Conservation (phyloP, 148 eudicot species). For the Tetragonia tetragonoides region DNA sequence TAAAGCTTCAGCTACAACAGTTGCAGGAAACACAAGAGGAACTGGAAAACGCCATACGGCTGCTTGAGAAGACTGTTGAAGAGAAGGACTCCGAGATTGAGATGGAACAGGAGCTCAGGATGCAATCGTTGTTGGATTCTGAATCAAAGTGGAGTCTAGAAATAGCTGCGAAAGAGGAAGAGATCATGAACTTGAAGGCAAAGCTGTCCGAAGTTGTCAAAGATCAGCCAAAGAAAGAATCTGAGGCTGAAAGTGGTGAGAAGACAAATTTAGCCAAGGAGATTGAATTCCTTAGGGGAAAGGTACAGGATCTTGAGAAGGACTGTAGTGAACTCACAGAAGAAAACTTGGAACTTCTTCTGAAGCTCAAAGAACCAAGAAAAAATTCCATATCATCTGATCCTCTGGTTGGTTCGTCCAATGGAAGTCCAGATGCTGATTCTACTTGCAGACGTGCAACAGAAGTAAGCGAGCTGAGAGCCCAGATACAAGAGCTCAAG, state of each 20-base stretch:
- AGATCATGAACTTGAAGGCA: constrained; percentile 46
- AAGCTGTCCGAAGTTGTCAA: constrained; percentile 37
- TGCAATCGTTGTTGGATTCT: constrained; percentile 33
- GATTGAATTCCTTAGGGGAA: constrained; percentile 47
- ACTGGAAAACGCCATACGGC: constrained; percentile 37
- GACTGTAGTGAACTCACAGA: constrained; percentile 76
- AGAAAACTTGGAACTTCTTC: constrained; percentile 68
- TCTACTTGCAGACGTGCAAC: constrained; percentile 26
- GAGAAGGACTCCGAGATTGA: constrained; percentile 46
- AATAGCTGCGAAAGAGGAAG: constrained; percentile 60
- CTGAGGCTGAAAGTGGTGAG: constrained; percentile 16
- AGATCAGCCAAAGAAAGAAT: constrained; percentile 22
- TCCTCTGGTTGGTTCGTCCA: constrained; percentile 25
- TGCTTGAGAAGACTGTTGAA: constrained; percentile 48
- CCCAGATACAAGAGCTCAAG: constrained; percentile 27
- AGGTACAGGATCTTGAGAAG: constrained; percentile 64
- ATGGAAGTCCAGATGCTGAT: constrained; percentile 23
- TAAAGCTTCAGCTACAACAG: constrained; percentile 41
- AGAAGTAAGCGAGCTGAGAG: constrained; percentile 35
- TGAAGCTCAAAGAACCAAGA: constrained; percentile 63
- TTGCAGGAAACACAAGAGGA: constrained; percentile 55
- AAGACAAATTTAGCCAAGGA: constrained; percentile 38
- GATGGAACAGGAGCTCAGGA: constrained; percentile 32
- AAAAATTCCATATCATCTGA: constrained; percentile 19
- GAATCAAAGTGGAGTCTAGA: constrained; percentile 46